These are phyloP conservation scores for Hypoxylon fuscum DNA, from an alignment of 495 filamentous ascomycete genomes.

Conservation along the genomic window DNA sequence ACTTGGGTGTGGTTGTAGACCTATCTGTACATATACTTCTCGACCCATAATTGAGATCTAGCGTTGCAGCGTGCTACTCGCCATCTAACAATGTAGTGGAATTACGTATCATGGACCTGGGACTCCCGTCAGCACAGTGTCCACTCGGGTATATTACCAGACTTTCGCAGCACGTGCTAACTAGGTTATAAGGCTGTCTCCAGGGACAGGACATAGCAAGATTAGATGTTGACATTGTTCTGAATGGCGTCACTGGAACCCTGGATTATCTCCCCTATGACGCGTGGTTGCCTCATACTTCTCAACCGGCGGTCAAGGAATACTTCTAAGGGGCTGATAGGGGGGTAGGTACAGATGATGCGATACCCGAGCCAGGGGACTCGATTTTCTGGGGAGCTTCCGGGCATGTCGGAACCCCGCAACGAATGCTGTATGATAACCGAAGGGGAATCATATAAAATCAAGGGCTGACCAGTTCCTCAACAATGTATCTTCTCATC, in stretches of 20 bases:
- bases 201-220: not conserved
- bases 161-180: not conserved
- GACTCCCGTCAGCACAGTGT: not conserved
- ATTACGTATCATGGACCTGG: not conserved
- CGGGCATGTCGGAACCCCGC: conserved; percentile 2
- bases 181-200: not conserved
- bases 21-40: no score
- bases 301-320: conserved; percentile 2
- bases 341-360: not conserved
- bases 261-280: conserved; percentile 12
- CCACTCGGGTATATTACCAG: not conserved
- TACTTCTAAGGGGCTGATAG: conserved; percentile 1
- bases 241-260: conserved; percentile 20
- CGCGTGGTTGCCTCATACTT: conserved; percentile 11
- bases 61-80: not conserved
- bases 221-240: not conserved
- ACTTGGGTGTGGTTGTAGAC: not conserved
- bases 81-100: not conserved
- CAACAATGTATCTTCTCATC: conserved; percentile 12
- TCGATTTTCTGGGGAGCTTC: conserved; percentile 3
- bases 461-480: conserved; percentile 10
- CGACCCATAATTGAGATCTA: no score
- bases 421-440: conserved; percentile 14
- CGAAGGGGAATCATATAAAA: conserved; percentile 6
- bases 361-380: not conserved